phyloP scores from a whole-genome alignment of 176 grass and related monocot species.

The Miscanthus lutarioriparius region DNA sequence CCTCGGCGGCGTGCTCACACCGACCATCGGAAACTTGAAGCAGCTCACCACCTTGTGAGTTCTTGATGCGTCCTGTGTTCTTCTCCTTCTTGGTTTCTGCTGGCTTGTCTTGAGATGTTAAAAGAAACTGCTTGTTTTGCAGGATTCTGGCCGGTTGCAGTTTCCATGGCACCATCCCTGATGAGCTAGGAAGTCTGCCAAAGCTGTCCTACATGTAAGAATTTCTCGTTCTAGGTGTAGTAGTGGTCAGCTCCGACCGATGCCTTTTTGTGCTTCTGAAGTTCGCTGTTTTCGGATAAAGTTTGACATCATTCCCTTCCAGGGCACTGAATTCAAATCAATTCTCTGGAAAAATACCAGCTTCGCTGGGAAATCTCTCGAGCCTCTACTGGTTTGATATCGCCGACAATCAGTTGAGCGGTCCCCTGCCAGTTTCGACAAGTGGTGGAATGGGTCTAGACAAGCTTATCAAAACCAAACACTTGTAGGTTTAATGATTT shows the following conservation, averaged over 20 bases:
- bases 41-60: slow-evolving; percentile 82
- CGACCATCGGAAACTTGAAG: slow-evolving; percentile 71
- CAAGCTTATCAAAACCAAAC: slow-evolving; percentile 65
- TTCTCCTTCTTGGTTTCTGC: neutral
- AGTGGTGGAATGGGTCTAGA: slow-evolving; percentile 61
- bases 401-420: slow-evolving; percentile 70
- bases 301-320: slow-evolving; percentile 28
- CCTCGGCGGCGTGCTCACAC: slow-evolving; percentile 54
- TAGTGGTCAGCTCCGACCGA: neutral
- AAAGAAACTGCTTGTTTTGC: slow-evolving; percentile 18
- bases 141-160: slow-evolving; percentile 85
- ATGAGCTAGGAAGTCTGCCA: slow-evolving; percentile 61
- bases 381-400: slow-evolving; percentile 91
- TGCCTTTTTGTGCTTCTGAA: neutral
- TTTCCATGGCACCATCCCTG: slow-evolving; percentile 73
- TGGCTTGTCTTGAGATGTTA: neutral
- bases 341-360: slow-evolving; percentile 78
- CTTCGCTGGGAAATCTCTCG: slow-evolving; percentile 79
- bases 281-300: neutral
- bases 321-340: slow-evolving; percentile 87
- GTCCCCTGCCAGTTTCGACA: slow-evolving; percentile 73
- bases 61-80: neutral
- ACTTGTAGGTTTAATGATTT: slow-evolving; percentile 72
- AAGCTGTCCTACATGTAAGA: slow-evolving; percentile 79
- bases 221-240: neutral